phyloP scores from a whole-genome alignment of 306 rosid species.

The Sophora flavescens region DNA sequence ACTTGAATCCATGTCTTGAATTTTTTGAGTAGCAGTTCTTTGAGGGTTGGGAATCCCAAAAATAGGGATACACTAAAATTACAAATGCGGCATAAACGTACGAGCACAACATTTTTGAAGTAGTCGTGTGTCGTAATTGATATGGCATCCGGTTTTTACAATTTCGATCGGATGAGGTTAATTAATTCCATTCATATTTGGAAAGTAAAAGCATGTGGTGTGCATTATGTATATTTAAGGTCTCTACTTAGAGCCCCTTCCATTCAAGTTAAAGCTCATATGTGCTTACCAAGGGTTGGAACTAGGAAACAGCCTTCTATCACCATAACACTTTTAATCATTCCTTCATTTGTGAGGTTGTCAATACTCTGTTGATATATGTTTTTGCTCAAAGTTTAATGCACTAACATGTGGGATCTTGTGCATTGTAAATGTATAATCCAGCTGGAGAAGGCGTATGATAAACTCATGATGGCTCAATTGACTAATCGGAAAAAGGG shows the following conservation, averaged over 20 bases:
- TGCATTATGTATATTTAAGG: slow-evolving; percentile 3
- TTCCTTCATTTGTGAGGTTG: slow-evolving; percentile 21
- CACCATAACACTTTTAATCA: background rate
- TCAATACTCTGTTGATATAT: slow-evolving; percentile 3
- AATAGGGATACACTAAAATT: background rate
- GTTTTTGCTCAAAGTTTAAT: slow-evolving; percentile 35
- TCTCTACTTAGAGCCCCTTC: slow-evolving; percentile 15
- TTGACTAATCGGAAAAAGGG: slow-evolving; percentile 92
- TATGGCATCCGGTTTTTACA: background rate
- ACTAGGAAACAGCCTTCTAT: slow-evolving; percentile 8
- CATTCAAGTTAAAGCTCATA: background rate
- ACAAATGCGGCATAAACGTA: background rate
- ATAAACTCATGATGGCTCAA: slow-evolving; percentile 96
- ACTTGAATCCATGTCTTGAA: background rate
- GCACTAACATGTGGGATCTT: slow-evolving; percentile 42
- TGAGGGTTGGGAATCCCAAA: background rate
- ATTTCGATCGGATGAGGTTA: slow-evolving; percentile 30
- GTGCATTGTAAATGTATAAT: slow-evolving; percentile 42
- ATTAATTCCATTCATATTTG: slow-evolving; percentile 13
- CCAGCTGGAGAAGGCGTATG: slow-evolving; percentile 95
- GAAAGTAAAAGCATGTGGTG: slow-evolving; percentile 16
- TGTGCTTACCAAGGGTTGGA: background rate
- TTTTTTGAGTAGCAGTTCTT: background rate
- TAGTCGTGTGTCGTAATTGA: background rate
- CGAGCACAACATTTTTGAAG: background rate